These are phyloP conservation scores for Passalora sequoiae DNA, from an alignment of 2,329 filamentous ascomycete species.

Conservation along the genomic window DNA sequence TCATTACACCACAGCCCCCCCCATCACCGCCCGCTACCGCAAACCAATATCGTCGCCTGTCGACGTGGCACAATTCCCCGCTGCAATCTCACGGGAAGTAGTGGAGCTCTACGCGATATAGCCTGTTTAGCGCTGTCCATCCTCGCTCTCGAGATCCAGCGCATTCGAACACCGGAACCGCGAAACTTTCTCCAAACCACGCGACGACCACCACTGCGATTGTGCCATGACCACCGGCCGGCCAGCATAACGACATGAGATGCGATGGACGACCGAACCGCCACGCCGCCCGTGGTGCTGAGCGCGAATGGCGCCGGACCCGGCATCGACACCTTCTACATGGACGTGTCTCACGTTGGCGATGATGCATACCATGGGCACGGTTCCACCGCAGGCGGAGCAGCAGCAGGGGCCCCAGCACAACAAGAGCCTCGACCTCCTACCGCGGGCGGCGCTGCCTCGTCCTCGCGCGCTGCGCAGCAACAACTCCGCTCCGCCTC, in stretches of 20 bases:
- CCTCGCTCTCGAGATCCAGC: background rate
- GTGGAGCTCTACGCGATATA: background rate
- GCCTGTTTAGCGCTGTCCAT: background rate
- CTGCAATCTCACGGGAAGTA: slow-evolving; percentile 4
- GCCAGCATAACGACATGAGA: background rate
- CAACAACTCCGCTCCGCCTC: slow-evolving; percentile 20
- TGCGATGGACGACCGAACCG: slow-evolving; percentile 1
- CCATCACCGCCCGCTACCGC: background rate
- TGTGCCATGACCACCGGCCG: slow-evolving; percentile 2
- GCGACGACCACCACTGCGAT: no score
- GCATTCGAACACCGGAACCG: background rate
- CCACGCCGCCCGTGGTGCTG: slow-evolving; percentile 4
- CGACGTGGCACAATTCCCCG: slow-evolving; percentile 1
- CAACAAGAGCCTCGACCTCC: background rate
- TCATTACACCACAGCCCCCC: background rate
- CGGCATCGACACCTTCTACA: background rate
- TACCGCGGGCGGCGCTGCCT: background rate
- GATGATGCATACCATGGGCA: slow-evolving; percentile 2
- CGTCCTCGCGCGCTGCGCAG: slow-evolving; percentile 1
- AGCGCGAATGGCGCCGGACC: slow-evolving; percentile 2
- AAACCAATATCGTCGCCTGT: no score
- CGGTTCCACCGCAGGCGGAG: slow-evolving; percentile 6
- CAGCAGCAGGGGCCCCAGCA: slow-evolving; percentile 4
- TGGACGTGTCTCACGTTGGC: background rate
- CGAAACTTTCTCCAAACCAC: background rate